Evolutionary conservation across 2,329 filamentous ascomycete species (phyloP), one percentile per base, ranked within the genome.

Genomic region (Xylaria sp.): DNA sequence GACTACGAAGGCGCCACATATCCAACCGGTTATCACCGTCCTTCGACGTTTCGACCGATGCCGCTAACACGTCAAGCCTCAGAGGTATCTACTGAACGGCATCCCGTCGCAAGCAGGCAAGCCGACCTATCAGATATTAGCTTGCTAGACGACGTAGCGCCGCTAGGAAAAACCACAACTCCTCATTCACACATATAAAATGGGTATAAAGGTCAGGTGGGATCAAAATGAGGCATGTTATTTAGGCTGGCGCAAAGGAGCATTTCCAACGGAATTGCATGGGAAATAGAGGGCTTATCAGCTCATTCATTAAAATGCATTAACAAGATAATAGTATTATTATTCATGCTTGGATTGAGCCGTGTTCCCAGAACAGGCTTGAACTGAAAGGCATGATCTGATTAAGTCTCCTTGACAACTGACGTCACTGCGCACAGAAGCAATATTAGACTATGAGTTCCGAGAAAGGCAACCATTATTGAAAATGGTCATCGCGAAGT

Each of bases 21-120:
- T 58, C 72, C 72, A n/a, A 58, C 68, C 9, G 72, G 72, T 37
- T 73, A 73, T 63, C 72, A 73, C 52, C 56, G 70, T 25, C 70
- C 72, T 44, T 52, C 63, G 9, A 61, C 50, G 6, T 68, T 71
- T 39, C 41, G 50, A 8, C 72, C 66, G 20, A 63, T 44, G 6
- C 52, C 67, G 46, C 41, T 65, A 6, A 48, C 56, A 25, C 62
- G 70, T 18, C 61, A 59, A 32, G n/a, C 15, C 18, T 73, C 67
- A 10, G 66, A 72, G 28, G 50, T 18, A 4, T 70, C 70, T 6
- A 48, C 13, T 2, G 61, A 55, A 10, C 54, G 55, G 6, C 37
- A 23, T 9, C 65, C 28, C 6, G 20, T 59, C 1, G 13, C 23
- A 55, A 39, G 20, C 28, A 65, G 63, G 20, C n/a, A 50, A 37